Percentiles rank a stretch among this genome's conserved stretches.
Conservation (phyloP, 805 yeast species). For the Nakazawaea laoshanensis region DNA sequence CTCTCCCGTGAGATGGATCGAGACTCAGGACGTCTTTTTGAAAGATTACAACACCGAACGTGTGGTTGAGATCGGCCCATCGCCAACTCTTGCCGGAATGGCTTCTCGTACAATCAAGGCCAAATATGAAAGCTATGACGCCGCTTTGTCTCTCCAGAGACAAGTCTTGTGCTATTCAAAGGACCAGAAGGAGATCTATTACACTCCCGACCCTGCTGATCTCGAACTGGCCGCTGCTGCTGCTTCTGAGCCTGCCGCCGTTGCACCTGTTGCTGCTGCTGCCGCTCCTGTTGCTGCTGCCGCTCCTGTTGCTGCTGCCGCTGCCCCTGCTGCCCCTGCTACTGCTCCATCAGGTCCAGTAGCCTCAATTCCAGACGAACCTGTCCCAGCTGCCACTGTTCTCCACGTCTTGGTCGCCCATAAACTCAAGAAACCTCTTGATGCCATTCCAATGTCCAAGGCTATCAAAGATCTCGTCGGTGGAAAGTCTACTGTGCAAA, state of each 20-base stretch:
- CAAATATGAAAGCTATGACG: constrained; percentile 96
- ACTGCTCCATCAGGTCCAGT: constrained; percentile 75
- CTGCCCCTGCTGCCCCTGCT: constrained; percentile 49
- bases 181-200: constrained; percentile 94
- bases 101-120: constrained; percentile 92
- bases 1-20: constrained; percentile 99
- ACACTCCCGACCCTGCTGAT: constrained; percentile 75
- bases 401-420: constrained; percentile 91
- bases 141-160: constrained; percentile 89
- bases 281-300: constrained; percentile 49
- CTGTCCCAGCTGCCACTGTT: constrained; percentile 75
- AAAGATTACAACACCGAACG: constrained; percentile 93
- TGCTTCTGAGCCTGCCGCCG: constrained; percentile 19
- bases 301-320: constrained; percentile 46
- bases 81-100: constrained; percentile 98
- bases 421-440: constrained; percentile 86
- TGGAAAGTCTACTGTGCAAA: constrained; percentile 98
- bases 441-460: constrained; percentile 78
- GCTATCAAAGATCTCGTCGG: constrained; percentile 96
- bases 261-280: constrained; percentile 27
- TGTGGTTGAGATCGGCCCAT: constrained; percentile 97
- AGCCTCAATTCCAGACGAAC: constrained; percentile 80
- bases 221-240: constrained; percentile 27
- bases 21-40: constrained; percentile 96
- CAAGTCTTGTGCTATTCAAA: constrained; percentile 93